phyloP scores from a whole-genome alignment of 2,329 filamentous ascomycete genomes.

The Exophiala oligosperma region DNA sequence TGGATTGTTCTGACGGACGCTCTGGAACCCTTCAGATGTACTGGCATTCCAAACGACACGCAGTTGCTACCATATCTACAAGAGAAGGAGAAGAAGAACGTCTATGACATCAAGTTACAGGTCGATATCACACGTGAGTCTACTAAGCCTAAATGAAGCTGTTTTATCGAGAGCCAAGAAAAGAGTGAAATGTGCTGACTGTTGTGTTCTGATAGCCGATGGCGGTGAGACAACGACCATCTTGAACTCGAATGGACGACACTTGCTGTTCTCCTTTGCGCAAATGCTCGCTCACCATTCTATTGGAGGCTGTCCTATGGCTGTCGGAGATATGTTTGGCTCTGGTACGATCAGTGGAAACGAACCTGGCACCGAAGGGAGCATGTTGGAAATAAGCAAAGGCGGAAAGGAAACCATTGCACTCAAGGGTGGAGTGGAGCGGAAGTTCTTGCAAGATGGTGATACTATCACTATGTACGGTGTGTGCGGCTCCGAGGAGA shows the following conservation, averaged over 20 bases:
- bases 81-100: slow-evolving; percentile 58
- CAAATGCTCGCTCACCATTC: slow-evolving; percentile 82
- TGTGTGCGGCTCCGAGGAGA: slow-evolving; percentile 61
- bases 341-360: slow-evolving; percentile 76
- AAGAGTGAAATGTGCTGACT: slow-evolving; percentile 1
- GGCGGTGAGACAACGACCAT: slow-evolving; percentile 58
- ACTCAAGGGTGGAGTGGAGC: slow-evolving; percentile 64
- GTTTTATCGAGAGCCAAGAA: too few species aligned
- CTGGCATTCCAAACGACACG: slow-evolving; percentile 56
- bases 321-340: slow-evolving; percentile 72
- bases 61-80: slow-evolving; percentile 63
- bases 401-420: slow-evolving; percentile 66
- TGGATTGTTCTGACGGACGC: slow-evolving; percentile 80
- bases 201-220: slow-evolving; percentile 31
- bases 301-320: slow-evolving; percentile 72
- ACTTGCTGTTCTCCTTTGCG: slow-evolving; percentile 78
- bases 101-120: slow-evolving; percentile 69
- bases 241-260: slow-evolving; percentile 59
- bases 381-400: slow-evolving; percentile 70
- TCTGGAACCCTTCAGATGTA: slow-evolving; percentile 64
- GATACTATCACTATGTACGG: slow-evolving; percentile 69
- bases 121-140: slow-evolving; percentile 62
- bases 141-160: background rate
- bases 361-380: slow-evolving; percentile 60
- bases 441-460: slow-evolving; percentile 72